Percentiles rank a stretch among this genome's conserved stretches.
These are phyloP conservation scores for Cnidoscolus chayamansa DNA, from an alignment of 441 rosid genomes.

Conservation along the genomic window DNA sequence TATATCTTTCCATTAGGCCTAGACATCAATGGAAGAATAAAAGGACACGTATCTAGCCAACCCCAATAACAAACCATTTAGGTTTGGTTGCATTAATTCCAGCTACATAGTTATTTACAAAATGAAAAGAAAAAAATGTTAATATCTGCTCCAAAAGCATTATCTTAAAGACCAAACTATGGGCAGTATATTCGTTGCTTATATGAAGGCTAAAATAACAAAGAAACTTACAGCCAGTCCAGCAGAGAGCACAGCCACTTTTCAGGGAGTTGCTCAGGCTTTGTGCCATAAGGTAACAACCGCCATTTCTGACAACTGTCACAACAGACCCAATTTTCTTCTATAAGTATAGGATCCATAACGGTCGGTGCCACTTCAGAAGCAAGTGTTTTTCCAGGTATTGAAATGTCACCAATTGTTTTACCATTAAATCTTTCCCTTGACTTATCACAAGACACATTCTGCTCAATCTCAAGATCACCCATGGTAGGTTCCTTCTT, in stretches of 20 bases:
- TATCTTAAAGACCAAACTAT: not conserved
- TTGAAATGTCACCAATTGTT: slow-evolving; percentile 27
- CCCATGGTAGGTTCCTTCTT: slow-evolving; percentile 23
- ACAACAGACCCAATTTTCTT: slow-evolving; percentile 83
- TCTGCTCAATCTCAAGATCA: slow-evolving; percentile 26
- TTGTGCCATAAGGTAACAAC: slow-evolving; percentile 63
- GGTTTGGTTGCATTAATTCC: not conserved
- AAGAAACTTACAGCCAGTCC: slow-evolving; percentile 78
- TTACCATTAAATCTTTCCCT: slow-evolving; percentile 33
- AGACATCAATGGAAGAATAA: no score
- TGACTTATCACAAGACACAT: slow-evolving; percentile 26
- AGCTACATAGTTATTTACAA: not conserved
- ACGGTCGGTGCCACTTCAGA: slow-evolving; percentile 35
- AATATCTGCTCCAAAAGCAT: not conserved
- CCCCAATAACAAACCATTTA: not conserved
- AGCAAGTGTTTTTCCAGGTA: slow-evolving; percentile 29
- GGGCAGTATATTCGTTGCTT: not conserved
- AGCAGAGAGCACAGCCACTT: slow-evolving; percentile 89
- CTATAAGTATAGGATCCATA: slow-evolving; percentile 43
- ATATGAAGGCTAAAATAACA: not conserved
- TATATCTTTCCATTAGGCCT: not conserved
- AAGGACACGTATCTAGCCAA: not conserved
- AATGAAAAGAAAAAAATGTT: not conserved
- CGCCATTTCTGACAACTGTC: slow-evolving; percentile 86
- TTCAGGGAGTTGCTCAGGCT: slow-evolving; percentile 62